Conservation (phyloP, 2,329 filamentous ascomycete genomes). For the Ceratocystis destructans region DNA sequence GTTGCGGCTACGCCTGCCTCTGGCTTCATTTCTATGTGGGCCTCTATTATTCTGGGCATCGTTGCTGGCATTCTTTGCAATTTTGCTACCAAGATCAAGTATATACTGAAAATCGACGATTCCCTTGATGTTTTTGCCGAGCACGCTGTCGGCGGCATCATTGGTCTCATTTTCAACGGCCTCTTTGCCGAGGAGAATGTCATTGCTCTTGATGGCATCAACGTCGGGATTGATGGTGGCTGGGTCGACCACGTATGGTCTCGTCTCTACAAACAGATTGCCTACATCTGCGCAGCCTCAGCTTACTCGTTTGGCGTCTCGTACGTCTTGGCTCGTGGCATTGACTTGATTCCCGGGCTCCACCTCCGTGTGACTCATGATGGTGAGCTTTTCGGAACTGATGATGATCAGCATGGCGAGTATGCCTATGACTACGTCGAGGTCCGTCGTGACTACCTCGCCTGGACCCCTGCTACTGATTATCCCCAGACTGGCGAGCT, state of each 20-base stretch:
- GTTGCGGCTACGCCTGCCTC: conserved; percentile 57
- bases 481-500: conserved; percentile 37
- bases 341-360: conserved; percentile 64
- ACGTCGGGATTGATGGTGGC: conserved; percentile 52
- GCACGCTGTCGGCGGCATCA: conserved; percentile 55
- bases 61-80: conserved; percentile 53
- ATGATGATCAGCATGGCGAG: conserved; percentile 80
- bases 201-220: conserved; percentile 64
- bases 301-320: conserved; percentile 62
- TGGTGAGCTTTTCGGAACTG: conserved; percentile 75
- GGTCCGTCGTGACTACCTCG: conserved; percentile 75
- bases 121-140: conserved; percentile 60
- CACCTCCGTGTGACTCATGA: conserved; percentile 68
- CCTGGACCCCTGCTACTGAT: conserved; percentile 53
- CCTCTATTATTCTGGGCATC: conserved; percentile 51
- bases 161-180: conserved; percentile 59
- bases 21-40: conserved; percentile 55
- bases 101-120: conserved; percentile 51
- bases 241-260: conserved; percentile 64
- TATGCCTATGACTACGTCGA: conserved; percentile 87
- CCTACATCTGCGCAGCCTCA: conserved; percentile 54
- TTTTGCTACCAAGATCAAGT: conserved; percentile 54
- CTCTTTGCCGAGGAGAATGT: conserved; percentile 57
- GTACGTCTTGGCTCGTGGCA: conserved; percentile 56
- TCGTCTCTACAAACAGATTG: conserved; percentile 66